These are phyloP conservation scores for Apostasia shenzhenica DNA, from an alignment of 106 monocot species.

Conservation along the genomic window DNA sequence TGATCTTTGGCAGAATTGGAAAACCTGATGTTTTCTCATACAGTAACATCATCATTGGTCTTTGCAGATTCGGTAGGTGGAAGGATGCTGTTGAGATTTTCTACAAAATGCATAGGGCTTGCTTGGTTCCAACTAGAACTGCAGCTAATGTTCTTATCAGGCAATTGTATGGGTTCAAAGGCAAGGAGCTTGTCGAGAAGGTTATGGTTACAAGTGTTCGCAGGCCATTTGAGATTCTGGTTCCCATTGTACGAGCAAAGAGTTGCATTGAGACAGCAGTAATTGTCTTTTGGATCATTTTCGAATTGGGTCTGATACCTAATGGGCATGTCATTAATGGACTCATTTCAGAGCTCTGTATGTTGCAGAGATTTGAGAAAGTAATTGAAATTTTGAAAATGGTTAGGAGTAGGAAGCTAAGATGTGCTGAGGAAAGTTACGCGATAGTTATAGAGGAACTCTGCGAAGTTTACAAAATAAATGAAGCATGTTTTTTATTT, in stretches of 20 bases:
- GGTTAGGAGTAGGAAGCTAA: slow-evolving; percentile 10
- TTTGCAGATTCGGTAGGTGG: slow-evolving; percentile 24
- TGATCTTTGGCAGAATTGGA: slow-evolving; percentile 17
- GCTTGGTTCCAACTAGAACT: slow-evolving; percentile 29
- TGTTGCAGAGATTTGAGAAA: slow-evolving; percentile 22
- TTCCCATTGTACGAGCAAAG: slow-evolving; percentile 16
- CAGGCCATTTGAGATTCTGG: slow-evolving; percentile 34
- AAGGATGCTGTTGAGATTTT: slow-evolving; percentile 26
- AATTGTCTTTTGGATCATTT: slow-evolving; percentile 18
- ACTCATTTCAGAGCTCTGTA: slow-evolving; percentile 25
- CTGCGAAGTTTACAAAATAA: slow-evolving; percentile 13
- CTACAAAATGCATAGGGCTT: slow-evolving; percentile 15
- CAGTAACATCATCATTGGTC: slow-evolving; percentile 26
- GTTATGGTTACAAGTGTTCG: slow-evolving; percentile 21
- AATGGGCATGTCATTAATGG: slow-evolving; percentile 19
- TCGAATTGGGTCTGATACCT: slow-evolving; percentile 25
- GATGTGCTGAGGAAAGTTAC: slow-evolving; percentile 21
- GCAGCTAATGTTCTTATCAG: slow-evolving; percentile 23
- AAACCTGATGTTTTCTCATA: slow-evolving; percentile 25
- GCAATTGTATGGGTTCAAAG: slow-evolving; percentile 9
- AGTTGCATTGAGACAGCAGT: slow-evolving; percentile 11
- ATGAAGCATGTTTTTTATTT: slow-evolving; percentile 25
- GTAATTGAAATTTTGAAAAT: slow-evolving; percentile 24
- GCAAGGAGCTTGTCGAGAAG: slow-evolving; percentile 13
- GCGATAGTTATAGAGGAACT: slow-evolving; percentile 14